Evolutionary conservation across 805 yeast species (phyloP), one percentile per base, ranked within the genome.

Genomic region (Spathaspora hagerdaliae): DNA sequence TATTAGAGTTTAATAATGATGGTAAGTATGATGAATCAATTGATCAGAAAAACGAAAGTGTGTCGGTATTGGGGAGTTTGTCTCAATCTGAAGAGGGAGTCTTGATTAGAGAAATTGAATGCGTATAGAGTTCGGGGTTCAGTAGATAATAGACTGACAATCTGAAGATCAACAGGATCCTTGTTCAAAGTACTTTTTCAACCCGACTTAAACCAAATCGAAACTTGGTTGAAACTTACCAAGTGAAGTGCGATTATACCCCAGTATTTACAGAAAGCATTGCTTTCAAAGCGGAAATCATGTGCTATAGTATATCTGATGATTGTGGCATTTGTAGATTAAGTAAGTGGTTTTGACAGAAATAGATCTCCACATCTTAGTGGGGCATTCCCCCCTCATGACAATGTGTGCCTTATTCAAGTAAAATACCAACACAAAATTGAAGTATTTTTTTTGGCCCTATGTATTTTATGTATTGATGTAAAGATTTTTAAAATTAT

Each of bases 81-180:
- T 82, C 86, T 0, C 79, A 78, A 59, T 88, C 85, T 0, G 61
- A 64, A 7, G 91, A 85, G 59, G 91, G 90, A 4, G 67, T 83
- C 0, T 56, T 86, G 34, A 59, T 80, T 27, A 67, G 87, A 38
- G 88, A 84, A 40, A 74, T 84, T 9, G 78, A 77, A 2, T 43
- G 27, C 26, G 24, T 39, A 31, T 27, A 14, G 7, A 10, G 37
- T 9, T 9, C n/a, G n/a, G 9, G 37, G 9, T 14, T 3, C 10
- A 10, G n/a, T 35, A 12, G 10, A 9, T 9, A 9, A 11, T 29
- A 29, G 32, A 9, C 6, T 29, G 12, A 11, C 32, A 29, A 11
- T 9, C 9, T 29, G 9, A 29, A 3, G 9, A 29, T 29, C 12
- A 29, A 19, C 24, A 19, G 5, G 12, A 29, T 29, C 32, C 9